phyloP scores from a whole-genome alignment of 1,284 basidiomycete species.

The Amylostereum chailletii region DNA sequence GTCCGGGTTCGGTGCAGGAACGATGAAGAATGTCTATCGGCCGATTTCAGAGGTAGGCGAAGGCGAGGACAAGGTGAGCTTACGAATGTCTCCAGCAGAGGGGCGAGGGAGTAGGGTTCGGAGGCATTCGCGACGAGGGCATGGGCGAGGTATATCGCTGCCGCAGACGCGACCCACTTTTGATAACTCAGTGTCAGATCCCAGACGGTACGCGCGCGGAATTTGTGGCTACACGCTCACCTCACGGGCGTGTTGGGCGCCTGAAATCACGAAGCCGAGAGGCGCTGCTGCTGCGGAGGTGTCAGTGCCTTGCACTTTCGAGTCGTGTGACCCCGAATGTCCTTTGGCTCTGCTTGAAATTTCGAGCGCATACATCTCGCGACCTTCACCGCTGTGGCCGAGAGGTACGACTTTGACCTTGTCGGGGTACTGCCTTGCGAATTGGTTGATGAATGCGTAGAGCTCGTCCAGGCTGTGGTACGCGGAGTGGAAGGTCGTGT shows the following conservation, averaged over 20 bases:
- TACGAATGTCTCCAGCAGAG: conserved; percentile 51
- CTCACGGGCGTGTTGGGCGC: conserved; percentile 77
- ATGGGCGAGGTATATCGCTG: conserved; percentile 69
- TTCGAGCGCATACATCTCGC: conserved; percentile 45
- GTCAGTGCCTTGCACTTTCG: conserved; percentile 1
- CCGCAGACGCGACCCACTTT: conserved; percentile 76
- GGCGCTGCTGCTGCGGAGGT: not conserved
- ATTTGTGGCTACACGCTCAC: conserved; percentile 27
- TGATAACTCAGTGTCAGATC: not conserved
- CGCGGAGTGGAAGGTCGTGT: conserved; percentile 35
- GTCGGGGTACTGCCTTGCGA: conserved; percentile 34
- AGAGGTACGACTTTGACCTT: conserved; percentile 31
- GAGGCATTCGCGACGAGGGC: conserved; percentile 46
- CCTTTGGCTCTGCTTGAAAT: conserved; percentile 24
- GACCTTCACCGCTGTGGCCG: conserved; percentile 44
- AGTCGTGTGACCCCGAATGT: conserved; percentile 16
- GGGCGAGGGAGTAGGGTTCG: conserved; percentile 35
- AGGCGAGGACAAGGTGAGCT: conserved; percentile 8
- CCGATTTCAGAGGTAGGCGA: not conserved
- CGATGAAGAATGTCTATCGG: conserved; percentile 59
- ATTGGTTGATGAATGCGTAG: conserved; percentile 38
- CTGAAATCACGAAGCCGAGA: conserved; percentile 56
- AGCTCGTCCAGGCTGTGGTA: conserved; percentile 51
- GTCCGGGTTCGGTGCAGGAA: conserved; percentile 79
- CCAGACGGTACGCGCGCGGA: not conserved